A percentile compares a stretch with the other conserved stretches of the same genome.
Evolutionary conservation across 1,284 basidiomycete genomes (phyloP).

Genomic region (Crocinoboletus sp.): DNA sequence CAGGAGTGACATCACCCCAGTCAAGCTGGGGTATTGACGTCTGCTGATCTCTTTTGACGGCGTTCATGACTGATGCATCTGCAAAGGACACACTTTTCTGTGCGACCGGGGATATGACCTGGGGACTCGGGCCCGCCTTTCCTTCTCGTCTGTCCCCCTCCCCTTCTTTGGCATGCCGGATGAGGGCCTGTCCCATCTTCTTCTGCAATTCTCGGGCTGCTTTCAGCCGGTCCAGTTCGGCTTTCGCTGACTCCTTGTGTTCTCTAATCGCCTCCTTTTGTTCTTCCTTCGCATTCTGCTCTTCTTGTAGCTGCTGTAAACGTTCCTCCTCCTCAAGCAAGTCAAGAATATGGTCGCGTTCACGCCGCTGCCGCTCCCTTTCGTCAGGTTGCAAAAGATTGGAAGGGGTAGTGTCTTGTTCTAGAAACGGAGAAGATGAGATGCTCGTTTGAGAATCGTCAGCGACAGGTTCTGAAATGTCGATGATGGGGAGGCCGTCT

Average conservation of each 20-base stretch:
- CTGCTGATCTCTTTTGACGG: conserved; percentile 3
- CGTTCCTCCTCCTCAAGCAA: conserved; percentile 66
- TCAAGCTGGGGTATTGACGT: conserved; percentile 23
- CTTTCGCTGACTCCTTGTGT: conserved; percentile 46
- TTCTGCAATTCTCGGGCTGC: conserved; percentile 60
- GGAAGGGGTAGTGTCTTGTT: conserved; percentile 45
- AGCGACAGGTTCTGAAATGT: conserved; percentile 60
- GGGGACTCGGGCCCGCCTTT: conserved; percentile 5
- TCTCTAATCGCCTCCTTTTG: conserved; percentile 44
- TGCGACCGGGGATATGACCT: conserved; percentile 26
- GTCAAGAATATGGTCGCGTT: conserved; percentile 63
- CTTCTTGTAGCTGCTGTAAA: conserved; percentile 38
- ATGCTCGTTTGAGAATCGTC: conserved; percentile 24
- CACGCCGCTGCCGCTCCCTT: conserved; percentile 45
- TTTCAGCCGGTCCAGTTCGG: conserved; percentile 50
- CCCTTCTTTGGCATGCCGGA: conserved; percentile 43
- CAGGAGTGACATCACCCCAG: conserved; percentile 55
- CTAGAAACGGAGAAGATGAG: conserved; percentile 12
- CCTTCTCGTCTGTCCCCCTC: conserved; percentile 41
- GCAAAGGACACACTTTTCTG: conserved; percentile 68
- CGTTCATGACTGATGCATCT: conserved; percentile 31
- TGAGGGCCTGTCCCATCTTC: conserved; percentile 69
- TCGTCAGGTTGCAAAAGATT: conserved; percentile 44
- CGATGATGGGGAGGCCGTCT: conserved; percentile 73
- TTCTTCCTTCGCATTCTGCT: conserved; percentile 39